Conservation (phyloP, 176 grass and related monocot species). For the Poa annua region DNA sequence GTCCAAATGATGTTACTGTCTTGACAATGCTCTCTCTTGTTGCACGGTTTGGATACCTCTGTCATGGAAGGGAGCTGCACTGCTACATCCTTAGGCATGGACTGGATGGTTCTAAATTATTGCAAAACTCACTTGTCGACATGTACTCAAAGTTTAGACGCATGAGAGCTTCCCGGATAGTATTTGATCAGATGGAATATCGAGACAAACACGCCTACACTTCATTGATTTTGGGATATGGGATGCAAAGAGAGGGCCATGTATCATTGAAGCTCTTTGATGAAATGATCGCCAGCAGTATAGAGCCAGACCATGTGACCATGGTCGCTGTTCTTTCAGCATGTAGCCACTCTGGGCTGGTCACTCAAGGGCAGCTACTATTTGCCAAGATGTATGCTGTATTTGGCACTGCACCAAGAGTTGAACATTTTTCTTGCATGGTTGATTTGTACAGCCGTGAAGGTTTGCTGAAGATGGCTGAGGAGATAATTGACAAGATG, state of each 20-base stretch:
- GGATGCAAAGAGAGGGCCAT: slow-evolving; percentile 59
- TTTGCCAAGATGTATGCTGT: slow-evolving; percentile 57
- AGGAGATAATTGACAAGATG: slow-evolving; percentile 55
- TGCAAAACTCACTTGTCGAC: slow-evolving; percentile 64
- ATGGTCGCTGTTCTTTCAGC: slow-evolving; percentile 75
- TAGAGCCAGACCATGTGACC: slow-evolving; percentile 64
- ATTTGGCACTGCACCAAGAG: slow-evolving; percentile 55
- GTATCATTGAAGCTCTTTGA: slow-evolving; percentile 58
- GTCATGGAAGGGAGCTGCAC: slow-evolving; percentile 60
- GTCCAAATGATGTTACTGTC: slow-evolving; percentile 59
- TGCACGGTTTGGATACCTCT: slow-evolving; percentile 52
- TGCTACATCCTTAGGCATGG: slow-evolving; percentile 65
- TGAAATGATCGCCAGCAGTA: slow-evolving; percentile 52
- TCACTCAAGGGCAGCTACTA: slow-evolving; percentile 52
- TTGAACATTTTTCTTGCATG: slow-evolving; percentile 73
- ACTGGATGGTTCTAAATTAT: slow-evolving; percentile 36
- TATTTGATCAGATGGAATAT: slow-evolving; percentile 57
- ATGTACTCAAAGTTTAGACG: slow-evolving; percentile 65
- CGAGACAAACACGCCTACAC: slow-evolving; percentile 56
- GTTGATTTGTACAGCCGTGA: slow-evolving; percentile 66
- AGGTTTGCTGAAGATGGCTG: slow-evolving; percentile 61
- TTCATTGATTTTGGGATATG: slow-evolving; percentile 69
- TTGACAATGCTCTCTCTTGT: slow-evolving; percentile 62
- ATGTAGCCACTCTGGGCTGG: slow-evolving; percentile 64
- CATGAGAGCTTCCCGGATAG: slow-evolving; percentile 41